Evolutionary conservation across 306 rosid genomes (phyloP), one percentile per base, ranked within the genome.

Genomic region (Corylus americana): DNA sequence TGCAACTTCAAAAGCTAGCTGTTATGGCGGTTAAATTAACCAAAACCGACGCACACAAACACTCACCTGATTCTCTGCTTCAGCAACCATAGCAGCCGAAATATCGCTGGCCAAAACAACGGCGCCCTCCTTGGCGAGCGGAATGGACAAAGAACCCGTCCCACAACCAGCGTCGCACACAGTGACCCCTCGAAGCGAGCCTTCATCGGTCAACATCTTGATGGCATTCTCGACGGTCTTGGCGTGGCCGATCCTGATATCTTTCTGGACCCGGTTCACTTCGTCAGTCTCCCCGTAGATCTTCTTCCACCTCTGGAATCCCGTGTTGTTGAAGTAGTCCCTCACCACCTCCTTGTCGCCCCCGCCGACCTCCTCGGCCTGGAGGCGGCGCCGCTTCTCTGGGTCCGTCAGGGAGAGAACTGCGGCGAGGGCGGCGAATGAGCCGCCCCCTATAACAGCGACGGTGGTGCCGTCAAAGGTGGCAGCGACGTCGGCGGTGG

Each of bases 131-230:
- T 90, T 93, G 0, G 99, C 97, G 1, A 95, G 90, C 5, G 99
- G 99, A 81, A 95, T 90, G 1, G 98, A 83, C 17, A 92, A 84
- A 14, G 91, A 87, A n/a, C 98, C 98, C 11, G 98, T 95, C 6
- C 99, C 99, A n/a, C 98, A 95, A 1, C 97, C 98, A 1, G 98
- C 97, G 67, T 95, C 99, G 11, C 96, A 95, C 22, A 95, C 83
- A 8, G 98, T 86, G 7, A 91, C 88, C 0, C 97, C 97, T 7
- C 50, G 55, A 39, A 95, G 82, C 35, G 94, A 74, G 0, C 94
- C 93, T 8, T 88, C 96, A 0, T 93, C 97, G 14, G 82, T 87
- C 86, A 95, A 76, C 99, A 95, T 92, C 78, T 1, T 16, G 17
- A 93, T 69, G 8, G 87, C 81, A 74, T 83, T 93, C 93, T 95